Conservation (phyloP, 2,329 filamentous ascomycete species). For the Talaromyces sp. region DNA sequence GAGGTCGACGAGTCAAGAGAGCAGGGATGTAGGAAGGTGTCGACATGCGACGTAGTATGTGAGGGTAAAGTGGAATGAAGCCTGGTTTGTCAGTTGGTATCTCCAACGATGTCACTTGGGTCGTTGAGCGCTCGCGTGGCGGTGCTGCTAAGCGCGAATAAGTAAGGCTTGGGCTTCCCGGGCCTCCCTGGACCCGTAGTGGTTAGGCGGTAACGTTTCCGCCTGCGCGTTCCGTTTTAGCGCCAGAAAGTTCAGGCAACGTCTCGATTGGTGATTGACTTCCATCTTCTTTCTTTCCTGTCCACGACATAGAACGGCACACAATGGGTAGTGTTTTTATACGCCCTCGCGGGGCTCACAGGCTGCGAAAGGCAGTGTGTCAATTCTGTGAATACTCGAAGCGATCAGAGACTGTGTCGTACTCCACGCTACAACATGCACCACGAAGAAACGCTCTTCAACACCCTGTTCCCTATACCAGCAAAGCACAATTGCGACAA, state of each 20-base stretch:
- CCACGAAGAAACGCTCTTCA: conserved; percentile 3
- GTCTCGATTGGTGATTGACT: not conserved
- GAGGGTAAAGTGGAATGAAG: not conserved
- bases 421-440: conserved; percentile 13
- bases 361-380: conserved; percentile 25
- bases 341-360: conserved; percentile 20
- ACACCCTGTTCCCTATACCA: not conserved
- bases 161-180: conserved; percentile 1
- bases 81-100: not conserved
- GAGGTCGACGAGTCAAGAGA: not conserved
- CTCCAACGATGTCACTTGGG: conserved; percentile 6
- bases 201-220: conserved; percentile 11
- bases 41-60: not conserved
- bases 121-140: conserved; percentile 8
- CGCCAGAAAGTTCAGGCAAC: conserved; percentile 4
- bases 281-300: not conserved
- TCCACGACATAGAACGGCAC: not conserved
- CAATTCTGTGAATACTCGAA: conserved; percentile 36
- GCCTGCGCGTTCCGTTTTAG: not conserved
- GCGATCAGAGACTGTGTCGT: conserved; percentile 18
- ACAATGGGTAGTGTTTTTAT: conserved; percentile 35
- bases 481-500: not conserved
- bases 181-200: not conserved
- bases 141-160: conserved; percentile 3
- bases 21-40: not conserved